Evolutionary conservation across 768 basidiomycete genomes (phyloP).

Genomic region (Calvatia gigantea): DNA sequence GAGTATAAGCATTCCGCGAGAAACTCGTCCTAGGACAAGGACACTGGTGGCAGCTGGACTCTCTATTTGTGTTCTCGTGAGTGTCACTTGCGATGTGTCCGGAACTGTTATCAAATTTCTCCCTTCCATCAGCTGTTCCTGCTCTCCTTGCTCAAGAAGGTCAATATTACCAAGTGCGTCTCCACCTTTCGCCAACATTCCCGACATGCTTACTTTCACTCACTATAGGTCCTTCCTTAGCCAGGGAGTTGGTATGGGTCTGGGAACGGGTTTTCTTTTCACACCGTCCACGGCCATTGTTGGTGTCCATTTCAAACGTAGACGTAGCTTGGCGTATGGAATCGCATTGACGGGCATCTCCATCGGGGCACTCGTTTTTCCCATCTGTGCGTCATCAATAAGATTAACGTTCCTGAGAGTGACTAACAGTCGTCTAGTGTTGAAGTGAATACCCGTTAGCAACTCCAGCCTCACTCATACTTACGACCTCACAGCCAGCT

Average conservation of each 20-base stretch:
- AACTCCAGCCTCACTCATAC: not conserved
- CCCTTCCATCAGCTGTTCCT: constrained; percentile 36
- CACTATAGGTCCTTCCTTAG: constrained; percentile 39
- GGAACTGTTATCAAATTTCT: constrained; percentile 14
- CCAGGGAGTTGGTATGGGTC: constrained; percentile 55
- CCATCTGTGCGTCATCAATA: constrained; percentile 22
- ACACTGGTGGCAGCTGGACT: constrained; percentile 22
- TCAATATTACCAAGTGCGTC: constrained; percentile 38
- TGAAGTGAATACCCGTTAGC: constrained; percentile 14
- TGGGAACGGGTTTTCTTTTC: constrained; percentile 47
- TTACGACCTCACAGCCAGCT: constrained; percentile 8
- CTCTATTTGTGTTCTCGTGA: constrained; percentile 23
- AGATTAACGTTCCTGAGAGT: not conserved
- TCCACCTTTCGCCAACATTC: constrained; percentile 9
- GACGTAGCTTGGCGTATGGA: constrained; percentile 34
- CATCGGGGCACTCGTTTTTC: constrained; percentile 33
- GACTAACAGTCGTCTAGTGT: constrained; percentile 16
- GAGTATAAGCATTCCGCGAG: constrained; percentile 28
- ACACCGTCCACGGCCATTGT: constrained; percentile 44
- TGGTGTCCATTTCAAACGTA: constrained; percentile 38
- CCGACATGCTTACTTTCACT: constrained; percentile 7
- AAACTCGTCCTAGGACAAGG: constrained; percentile 19
- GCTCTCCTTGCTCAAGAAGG: constrained; percentile 40
- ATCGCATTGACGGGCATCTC: constrained; percentile 43
- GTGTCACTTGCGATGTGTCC: constrained; percentile 15